Conservation (phyloP, 305 asterid species). For the Lippia alba region DNA sequence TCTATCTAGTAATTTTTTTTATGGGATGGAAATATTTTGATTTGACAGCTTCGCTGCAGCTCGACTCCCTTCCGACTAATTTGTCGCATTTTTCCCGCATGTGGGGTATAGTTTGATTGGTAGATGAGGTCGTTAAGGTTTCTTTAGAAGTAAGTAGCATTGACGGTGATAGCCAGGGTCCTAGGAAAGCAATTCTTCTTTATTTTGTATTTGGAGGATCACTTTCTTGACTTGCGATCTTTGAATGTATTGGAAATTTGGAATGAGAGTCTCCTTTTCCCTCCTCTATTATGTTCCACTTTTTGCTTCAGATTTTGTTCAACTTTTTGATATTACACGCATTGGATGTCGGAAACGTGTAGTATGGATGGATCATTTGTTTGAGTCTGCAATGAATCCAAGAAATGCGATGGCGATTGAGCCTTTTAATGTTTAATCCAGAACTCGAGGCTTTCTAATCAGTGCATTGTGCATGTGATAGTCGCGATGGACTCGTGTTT, state of each 20-base stretch:
- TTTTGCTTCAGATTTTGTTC: no score
- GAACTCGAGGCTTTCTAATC: no score
- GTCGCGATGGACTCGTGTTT: no score
- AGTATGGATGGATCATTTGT: no score
- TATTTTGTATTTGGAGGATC: slow-evolving; percentile 23
- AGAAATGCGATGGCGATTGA: no score
- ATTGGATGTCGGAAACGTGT: no score
- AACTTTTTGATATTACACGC: no score
- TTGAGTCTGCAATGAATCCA: no score
- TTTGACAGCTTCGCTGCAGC: slow-evolving; percentile 29
- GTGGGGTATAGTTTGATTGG: slow-evolving; percentile 44
- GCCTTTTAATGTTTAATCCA: no score
- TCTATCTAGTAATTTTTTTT: slow-evolving; percentile 1
- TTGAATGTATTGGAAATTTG: slow-evolving; percentile 12
- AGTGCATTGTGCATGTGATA: no score
- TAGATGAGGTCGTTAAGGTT: slow-evolving; percentile 34
- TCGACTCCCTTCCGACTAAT: slow-evolving; percentile 29
- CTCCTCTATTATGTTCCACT: neutral
- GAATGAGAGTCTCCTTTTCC: neutral
- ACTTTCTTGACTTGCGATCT: slow-evolving; percentile 1
- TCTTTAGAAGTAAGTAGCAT: slow-evolving; percentile 35
- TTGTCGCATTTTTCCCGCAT: slow-evolving; percentile 33
- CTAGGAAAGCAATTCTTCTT: slow-evolving; percentile 25
- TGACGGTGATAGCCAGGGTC: slow-evolving; percentile 24
- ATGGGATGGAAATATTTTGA: neutral